A percentile compares a stretch with the other conserved stretches of the same genome.
Evolutionary conservation across 257 asterid genomes (phyloP).

Genomic region (Solanum chiquidenum): DNA sequence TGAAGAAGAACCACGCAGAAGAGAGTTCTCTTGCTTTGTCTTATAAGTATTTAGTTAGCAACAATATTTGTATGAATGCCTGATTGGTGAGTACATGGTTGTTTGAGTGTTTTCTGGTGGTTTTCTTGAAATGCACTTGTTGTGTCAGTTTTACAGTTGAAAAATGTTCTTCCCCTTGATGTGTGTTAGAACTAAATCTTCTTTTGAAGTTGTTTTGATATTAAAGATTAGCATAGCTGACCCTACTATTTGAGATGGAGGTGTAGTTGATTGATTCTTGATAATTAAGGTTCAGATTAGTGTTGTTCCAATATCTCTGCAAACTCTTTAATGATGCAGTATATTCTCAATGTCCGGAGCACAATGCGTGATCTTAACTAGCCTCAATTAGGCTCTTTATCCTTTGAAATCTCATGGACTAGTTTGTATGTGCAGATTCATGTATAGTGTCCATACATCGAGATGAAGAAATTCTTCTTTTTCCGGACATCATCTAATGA

Average conservation of each 20-base stretch:
- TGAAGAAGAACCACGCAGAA: background rate
- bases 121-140: background rate
- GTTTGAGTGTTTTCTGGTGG: background rate
- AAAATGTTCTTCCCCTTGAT: background rate
- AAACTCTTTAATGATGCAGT: background rate
- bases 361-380: background rate
- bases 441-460: constrained; percentile 13
- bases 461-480: constrained; percentile 90
- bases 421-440: constrained; percentile 5
- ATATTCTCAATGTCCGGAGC: background rate
- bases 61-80: background rate
- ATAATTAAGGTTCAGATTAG: background rate
- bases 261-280: background rate
- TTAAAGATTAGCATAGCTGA: background rate
- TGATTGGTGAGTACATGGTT: background rate
- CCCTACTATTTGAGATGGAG: background rate
- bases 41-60: background rate
- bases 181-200: background rate
- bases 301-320: background rate
- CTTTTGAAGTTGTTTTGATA: background rate
- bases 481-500: constrained; percentile 56
- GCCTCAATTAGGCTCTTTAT: background rate
- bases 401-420: background rate
- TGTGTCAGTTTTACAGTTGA: background rate
- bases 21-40: background rate